Evolutionary conservation across 1,139 yeast genomes (phyloP).

Genomic region (Spencermartinsiella ligniputridi): DNA sequence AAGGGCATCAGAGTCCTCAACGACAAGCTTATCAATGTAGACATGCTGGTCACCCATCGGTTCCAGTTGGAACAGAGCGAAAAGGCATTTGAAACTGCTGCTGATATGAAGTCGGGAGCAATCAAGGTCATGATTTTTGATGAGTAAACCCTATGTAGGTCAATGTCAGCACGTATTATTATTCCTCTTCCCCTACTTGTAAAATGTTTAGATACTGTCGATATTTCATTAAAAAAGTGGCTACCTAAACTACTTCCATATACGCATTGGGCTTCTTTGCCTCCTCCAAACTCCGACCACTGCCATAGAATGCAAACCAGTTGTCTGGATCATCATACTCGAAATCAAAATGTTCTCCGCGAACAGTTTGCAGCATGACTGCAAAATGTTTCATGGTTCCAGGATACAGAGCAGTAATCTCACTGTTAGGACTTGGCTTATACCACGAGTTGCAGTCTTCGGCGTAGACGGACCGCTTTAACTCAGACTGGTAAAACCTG

Average conservation of each 20-base stretch:
- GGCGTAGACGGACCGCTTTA: constrained; percentile 18
- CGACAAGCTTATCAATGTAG: constrained; percentile 56
- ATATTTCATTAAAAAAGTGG: constrained; percentile 13
- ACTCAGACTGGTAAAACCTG: constrained; percentile 15
- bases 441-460: constrained; percentile 24
- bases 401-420: constrained; percentile 24
- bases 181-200: no score
- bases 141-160: no score
- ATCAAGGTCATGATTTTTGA: constrained; percentile 63
- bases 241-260: constrained; percentile 11
- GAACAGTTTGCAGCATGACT: constrained; percentile 16
- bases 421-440: constrained; percentile 20
- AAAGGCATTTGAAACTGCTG: constrained; percentile 72
- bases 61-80: constrained; percentile 70
- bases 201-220: no score
- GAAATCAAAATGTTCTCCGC: constrained; percentile 28
- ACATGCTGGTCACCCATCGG: constrained; percentile 70
- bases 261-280: constrained; percentile 7
- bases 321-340: constrained; percentile 14
- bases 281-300: constrained; percentile 21
- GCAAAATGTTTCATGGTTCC: constrained; percentile 23
- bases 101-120: constrained; percentile 43
- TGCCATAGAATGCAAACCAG: constrained; percentile 17
- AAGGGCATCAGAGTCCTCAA: constrained; percentile 66
- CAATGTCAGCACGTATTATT: no score